Base-by-base conservation (phyloP, 2,329 filamentous ascomycete species). In the Iodosphaeria phyllophila region DNA sequence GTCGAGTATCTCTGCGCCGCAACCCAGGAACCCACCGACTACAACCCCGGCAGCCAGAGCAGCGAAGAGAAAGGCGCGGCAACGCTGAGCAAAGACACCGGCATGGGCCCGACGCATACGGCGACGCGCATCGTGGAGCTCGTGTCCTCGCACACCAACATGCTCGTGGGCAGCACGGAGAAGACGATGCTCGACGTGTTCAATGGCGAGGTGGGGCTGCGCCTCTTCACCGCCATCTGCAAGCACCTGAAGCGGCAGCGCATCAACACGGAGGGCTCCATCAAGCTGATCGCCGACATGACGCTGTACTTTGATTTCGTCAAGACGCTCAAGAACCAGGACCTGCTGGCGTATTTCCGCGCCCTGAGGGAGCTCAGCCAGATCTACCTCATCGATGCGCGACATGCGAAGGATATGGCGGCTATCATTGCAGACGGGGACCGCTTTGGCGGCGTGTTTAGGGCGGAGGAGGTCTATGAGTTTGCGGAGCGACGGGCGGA, bases 161-260 rank as follows among this genome's bases (percentile, higher is more conserved):
- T 98, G 82, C 63, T 98, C 8, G 69, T 79, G 4, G 89, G 89
- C 32, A 92, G 80, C 44, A 95, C 86, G 2, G 89, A 98, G 46
- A 98, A 98, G 58, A 86, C 80, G 32, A 92, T 92, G 63, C 72
- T 98, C 14, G 89, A 98, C 43, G 89, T 98, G 9, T 98, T 98
- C 60, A 93, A 92, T 48, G 82, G 89, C 50, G 89, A 98, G 54
- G 86, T 98, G 14, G 89, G 89, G 1, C 65, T 93, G 34, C 76
- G 89, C 14, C 64, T 98, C 26, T 98, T 95, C 52, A 73, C 76
- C 12, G 77, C 80, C 11, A 60, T 98, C 25, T 93, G 86, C 62
- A 98, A 98, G 53, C 89, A 98, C 51, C 65, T 98, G 36, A 98
- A 98, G 57, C 76, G 86, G 7, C 89, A 95, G 56, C 74, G 89